A percentile compares a stretch with the other conserved stretches of the same genome.
Conservation (phyloP, 768 basidiomycete genomes). For the Rhodotorula kratochvilovae region DNA sequence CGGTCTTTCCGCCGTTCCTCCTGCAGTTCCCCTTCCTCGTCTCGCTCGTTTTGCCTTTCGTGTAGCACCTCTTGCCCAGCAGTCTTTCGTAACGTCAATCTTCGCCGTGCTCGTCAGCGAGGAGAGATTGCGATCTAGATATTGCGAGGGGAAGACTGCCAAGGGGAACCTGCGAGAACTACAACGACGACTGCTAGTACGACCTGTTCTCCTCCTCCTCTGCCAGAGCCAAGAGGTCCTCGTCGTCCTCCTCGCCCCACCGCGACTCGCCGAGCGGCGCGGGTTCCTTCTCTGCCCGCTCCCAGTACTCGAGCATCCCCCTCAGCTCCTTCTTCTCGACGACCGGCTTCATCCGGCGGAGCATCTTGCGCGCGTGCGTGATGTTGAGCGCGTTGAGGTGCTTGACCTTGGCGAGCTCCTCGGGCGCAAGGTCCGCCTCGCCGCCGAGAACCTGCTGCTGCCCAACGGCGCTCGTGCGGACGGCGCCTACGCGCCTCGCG, state of each 20-base stretch:
- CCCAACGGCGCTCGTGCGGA: background rate
- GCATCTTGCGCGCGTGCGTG: too few species aligned
- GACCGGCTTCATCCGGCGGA: background rate
- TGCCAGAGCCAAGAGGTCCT: too few species aligned
- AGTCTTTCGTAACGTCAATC: too few species aligned
- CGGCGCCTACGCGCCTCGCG: background rate
- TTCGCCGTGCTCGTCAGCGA: too few species aligned
- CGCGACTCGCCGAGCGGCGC: background rate
- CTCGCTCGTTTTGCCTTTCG: background rate
- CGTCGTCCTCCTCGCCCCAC: background rate
- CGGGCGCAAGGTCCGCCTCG: background rate
- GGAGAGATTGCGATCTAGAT: too few species aligned
- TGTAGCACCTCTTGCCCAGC: background rate
- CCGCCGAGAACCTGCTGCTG: background rate
- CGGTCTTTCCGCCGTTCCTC: background rate
- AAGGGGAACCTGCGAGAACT: background rate
- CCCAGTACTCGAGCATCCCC: constrained; percentile 2
- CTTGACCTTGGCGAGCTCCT: constrained; percentile 1
- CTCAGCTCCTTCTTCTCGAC: background rate
- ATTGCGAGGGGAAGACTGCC: background rate
- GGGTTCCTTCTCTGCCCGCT: background rate
- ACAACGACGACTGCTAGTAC: background rate
- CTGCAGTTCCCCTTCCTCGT: background rate
- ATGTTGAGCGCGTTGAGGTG: background rate
- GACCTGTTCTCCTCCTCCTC: too few species aligned